Conservation (phyloP, 352 stramenopile species). For the Phytophthora megakarya region DNA sequence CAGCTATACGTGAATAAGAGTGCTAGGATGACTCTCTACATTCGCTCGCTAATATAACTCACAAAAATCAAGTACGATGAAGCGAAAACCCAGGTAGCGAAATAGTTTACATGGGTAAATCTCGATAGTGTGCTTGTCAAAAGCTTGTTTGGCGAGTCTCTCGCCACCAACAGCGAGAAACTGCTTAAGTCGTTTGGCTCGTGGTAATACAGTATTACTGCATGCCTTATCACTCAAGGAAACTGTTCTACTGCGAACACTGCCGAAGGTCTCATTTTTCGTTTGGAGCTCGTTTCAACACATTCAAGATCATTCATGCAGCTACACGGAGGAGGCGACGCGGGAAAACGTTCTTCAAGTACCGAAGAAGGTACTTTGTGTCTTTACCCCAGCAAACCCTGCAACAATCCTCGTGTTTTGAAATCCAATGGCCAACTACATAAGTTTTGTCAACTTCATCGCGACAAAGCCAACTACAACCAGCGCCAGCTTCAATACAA, state of each 20-base stretch:
- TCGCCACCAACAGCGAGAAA: not conserved
- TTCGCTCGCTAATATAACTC: not conserved
- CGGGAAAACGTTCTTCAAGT: not conserved
- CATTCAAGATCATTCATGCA: slow-evolving; percentile 3
- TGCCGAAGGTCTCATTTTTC: slow-evolving; percentile 1
- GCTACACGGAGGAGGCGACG: not conserved
- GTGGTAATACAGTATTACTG: not conserved
- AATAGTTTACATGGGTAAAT: no score
- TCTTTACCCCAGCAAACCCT: slow-evolving; percentile 48
- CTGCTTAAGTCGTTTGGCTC: not conserved
- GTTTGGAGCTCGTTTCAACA: slow-evolving; percentile 12
- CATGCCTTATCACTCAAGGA: not conserved
- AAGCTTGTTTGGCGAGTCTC: not conserved
- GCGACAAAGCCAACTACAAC: slow-evolving; percentile 38
- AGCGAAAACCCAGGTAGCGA: not conserved
- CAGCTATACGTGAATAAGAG: no score
- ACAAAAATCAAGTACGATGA: not conserved
- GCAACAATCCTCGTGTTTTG: slow-evolving; percentile 37
- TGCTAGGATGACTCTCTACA: no score
- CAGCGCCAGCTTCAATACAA: slow-evolving; percentile 24
- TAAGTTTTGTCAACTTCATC: slow-evolving; percentile 22
- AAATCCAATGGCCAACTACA: slow-evolving; percentile 50
- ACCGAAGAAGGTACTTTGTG: slow-evolving; percentile 15
- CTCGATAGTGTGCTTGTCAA: no score
- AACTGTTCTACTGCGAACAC: not conserved